Evolutionary conservation across 257 asterid species (phyloP).

Genomic region (Nicotiana obtusifolia): DNA sequence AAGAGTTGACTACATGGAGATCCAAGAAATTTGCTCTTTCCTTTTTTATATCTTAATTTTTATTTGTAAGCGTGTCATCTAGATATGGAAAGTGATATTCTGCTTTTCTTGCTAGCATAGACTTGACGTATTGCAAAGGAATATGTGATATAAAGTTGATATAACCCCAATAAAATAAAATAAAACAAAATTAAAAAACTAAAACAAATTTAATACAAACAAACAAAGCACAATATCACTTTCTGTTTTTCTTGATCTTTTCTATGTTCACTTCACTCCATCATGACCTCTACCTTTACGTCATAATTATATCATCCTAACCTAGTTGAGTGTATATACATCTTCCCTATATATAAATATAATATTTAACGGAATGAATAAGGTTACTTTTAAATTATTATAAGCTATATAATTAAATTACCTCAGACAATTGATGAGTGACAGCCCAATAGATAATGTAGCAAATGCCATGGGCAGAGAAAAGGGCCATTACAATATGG

Average conservation of each 20-base stretch:
- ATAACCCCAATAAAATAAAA: not conserved
- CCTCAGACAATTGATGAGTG: conserved; percentile 47
- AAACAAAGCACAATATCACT: not conserved
- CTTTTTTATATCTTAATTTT: not conserved
- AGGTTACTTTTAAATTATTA: not conserved
- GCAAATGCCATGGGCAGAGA: conserved; percentile 65
- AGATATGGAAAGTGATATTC: not conserved
- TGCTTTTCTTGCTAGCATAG: not conserved
- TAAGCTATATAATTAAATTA: not conserved
- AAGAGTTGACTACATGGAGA: not conserved
- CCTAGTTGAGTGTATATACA: no score
- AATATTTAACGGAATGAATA: not conserved
- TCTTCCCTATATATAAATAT: no score
- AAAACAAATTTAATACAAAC: not conserved
- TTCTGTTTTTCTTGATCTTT: not conserved
- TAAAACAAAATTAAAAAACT: no score
- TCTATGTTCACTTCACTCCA: not conserved
- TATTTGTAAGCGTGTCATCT: no score
- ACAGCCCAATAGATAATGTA: conserved; percentile 49
- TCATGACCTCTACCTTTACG: not conserved
- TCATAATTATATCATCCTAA: not conserved
- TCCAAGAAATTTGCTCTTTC: not conserved
- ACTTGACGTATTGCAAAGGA: not conserved
- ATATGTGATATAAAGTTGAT: not conserved
- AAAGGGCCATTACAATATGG: conserved; percentile 54